Conservation (phyloP, 2,329 filamentous ascomycete genomes). For the Paraphoma chrysanthemicola region DNA sequence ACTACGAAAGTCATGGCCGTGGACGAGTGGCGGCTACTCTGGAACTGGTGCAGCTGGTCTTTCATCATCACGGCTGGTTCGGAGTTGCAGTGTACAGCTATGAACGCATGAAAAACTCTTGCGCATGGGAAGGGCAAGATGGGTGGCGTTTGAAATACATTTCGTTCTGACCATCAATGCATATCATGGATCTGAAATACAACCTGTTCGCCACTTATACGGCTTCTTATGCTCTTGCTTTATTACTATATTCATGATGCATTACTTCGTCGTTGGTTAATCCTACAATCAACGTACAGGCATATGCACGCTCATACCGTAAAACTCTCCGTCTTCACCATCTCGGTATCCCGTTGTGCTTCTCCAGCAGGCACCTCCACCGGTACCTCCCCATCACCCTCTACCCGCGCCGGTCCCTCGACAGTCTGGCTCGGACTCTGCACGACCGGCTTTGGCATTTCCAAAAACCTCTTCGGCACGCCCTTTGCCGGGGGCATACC, state of each 20-base stretch:
- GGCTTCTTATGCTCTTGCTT: background rate
- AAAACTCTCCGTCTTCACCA: conserved; percentile 1
- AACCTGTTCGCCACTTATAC: conserved; percentile 10
- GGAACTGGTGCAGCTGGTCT: conserved; percentile 39
- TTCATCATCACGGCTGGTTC: conserved; percentile 42
- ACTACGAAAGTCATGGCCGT: conserved; percentile 38
- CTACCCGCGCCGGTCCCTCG: background rate
- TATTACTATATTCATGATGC: conserved; percentile 6
- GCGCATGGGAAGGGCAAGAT: conserved; percentile 45
- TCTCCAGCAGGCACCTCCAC: background rate
- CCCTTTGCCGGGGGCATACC: conserved; percentile 70
- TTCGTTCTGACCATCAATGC: conserved; percentile 49
- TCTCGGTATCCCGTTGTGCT: background rate
- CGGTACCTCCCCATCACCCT: background rate
- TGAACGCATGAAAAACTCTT: conserved; percentile 49
- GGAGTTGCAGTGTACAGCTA: conserved; percentile 49
- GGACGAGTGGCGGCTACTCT: conserved; percentile 42
- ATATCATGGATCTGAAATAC: conserved; percentile 48
- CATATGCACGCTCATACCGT: background rate
- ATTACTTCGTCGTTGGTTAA: background rate
- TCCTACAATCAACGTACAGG: background rate
- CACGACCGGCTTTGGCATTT: conserved; percentile 30
- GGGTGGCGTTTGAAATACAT: conserved; percentile 50
- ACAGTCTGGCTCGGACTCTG: background rate
- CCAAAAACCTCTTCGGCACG: conserved; percentile 77